Evolutionary conservation across 1,284 basidiomycete genomes (phyloP).

Genomic region (Marasmius sp.): DNA sequence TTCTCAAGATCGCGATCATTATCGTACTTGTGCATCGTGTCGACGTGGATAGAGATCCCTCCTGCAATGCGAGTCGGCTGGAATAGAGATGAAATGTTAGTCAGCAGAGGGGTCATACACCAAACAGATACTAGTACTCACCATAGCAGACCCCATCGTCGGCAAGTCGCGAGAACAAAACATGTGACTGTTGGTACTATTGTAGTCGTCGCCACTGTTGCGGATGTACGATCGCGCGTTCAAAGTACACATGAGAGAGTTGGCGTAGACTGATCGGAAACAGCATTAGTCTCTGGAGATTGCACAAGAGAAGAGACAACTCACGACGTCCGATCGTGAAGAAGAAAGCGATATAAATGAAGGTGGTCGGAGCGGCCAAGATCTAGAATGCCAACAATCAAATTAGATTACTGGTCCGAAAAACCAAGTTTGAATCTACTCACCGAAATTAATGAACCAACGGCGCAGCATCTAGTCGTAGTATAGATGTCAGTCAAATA

Average conservation of each 20-base stretch:
- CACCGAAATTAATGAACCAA: slow-evolving; percentile 44
- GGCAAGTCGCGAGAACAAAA: neutral
- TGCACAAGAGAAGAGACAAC: slow-evolving; percentile 14
- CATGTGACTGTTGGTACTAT: slow-evolving; percentile 19
- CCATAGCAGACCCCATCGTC: neutral
- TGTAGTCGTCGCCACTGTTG: slow-evolving; percentile 22
- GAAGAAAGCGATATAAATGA: slow-evolving; percentile 51
- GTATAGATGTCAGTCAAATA: neutral
- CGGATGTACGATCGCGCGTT: slow-evolving; percentile 43
- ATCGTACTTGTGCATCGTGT: slow-evolving; percentile 6
- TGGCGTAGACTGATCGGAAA: slow-evolving; percentile 41
- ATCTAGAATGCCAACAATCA: slow-evolving; percentile 26
- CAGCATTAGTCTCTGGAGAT: neutral
- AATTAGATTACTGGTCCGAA: neutral
- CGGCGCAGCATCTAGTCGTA: slow-evolving; percentile 27
- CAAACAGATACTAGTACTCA: neutral
- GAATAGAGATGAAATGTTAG: neutral
- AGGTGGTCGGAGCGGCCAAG: slow-evolving; percentile 34
- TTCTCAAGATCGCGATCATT: neutral
- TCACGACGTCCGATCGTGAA: slow-evolving; percentile 48
- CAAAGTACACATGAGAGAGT: slow-evolving; percentile 49
- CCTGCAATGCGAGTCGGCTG: neutral
- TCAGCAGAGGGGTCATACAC: neutral
- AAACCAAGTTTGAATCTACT: slow-evolving; percentile 9
- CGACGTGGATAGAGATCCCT: slow-evolving; percentile 14